phyloP scores from a whole-genome alignment of 2,329 filamentous ascomycete species.

The Fusarium sp. region DNA sequence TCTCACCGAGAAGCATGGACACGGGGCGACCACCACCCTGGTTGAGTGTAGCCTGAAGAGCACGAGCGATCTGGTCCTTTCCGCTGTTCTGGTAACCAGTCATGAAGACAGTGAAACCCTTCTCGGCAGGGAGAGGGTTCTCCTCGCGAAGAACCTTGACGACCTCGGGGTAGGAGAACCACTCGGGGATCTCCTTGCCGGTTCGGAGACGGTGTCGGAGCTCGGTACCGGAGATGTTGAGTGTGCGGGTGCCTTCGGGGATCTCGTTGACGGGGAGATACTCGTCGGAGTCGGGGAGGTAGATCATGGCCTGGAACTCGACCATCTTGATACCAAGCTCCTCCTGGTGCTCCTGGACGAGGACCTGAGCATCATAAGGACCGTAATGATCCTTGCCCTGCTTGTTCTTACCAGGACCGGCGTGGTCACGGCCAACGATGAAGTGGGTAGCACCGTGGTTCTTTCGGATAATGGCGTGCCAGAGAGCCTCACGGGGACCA shows the following conservation, averaged over 20 bases:
- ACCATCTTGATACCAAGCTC: slow-evolving; percentile 99
- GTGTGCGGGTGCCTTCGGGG: slow-evolving; percentile 80
- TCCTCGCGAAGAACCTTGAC: slow-evolving; percentile 96
- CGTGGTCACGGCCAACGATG: slow-evolving; percentile 98
- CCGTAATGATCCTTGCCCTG: slow-evolving; percentile 97
- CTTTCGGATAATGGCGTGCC: slow-evolving; percentile 99
- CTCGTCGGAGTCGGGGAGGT: slow-evolving; percentile 96
- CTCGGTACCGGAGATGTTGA: slow-evolving; percentile 89
- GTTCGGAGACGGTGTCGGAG: slow-evolving; percentile 90
- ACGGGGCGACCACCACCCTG: slow-evolving; percentile 96
- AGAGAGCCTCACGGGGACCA: slow-evolving; percentile 96
- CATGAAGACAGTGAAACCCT: slow-evolving; percentile 98
- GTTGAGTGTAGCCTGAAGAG: slow-evolving; percentile 96
- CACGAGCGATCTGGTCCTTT: slow-evolving; percentile 96
- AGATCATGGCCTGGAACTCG: slow-evolving; percentile 99
- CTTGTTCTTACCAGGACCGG: slow-evolving; percentile 97
- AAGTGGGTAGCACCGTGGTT: slow-evolving; percentile 99
- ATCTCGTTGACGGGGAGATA: slow-evolving; percentile 95
- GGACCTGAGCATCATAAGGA: slow-evolving; percentile 95
- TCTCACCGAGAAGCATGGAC: slow-evolving; percentile 94
- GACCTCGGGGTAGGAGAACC: slow-evolving; percentile 99
- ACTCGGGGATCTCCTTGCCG: slow-evolving; percentile 95
- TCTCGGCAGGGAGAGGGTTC: slow-evolving; percentile 87
- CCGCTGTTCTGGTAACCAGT: slow-evolving; percentile 97
- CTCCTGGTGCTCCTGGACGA: slow-evolving; percentile 94